phyloP scores from a whole-genome alignment of 164 flowering plant genomes.

The Protea cynaroides region DNA sequence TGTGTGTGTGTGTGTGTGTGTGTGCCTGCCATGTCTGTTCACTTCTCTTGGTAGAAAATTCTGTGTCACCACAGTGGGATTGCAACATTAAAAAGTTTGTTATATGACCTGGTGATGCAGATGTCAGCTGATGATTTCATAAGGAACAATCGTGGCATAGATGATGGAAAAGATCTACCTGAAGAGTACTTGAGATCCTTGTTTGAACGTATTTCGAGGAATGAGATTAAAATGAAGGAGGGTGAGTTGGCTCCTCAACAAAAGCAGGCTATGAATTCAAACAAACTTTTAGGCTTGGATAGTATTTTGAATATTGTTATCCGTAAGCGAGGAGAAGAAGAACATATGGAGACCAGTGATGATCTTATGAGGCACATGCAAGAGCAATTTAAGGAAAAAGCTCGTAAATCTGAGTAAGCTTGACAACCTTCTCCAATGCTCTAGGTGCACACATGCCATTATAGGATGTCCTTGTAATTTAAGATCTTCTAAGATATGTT shows the following conservation, averaged over 20 bases:
- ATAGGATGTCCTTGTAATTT: not conserved
- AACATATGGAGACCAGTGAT: slow-evolving; percentile 80
- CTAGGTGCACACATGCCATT: not conserved
- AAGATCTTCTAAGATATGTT: not conserved
- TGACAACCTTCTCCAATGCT: not conserved
- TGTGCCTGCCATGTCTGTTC: no score
- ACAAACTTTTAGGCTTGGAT: slow-evolving; percentile 80
- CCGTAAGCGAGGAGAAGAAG: slow-evolving; percentile 77
- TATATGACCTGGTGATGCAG: slow-evolving; percentile 36
- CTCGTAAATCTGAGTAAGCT: slow-evolving; percentile 97
- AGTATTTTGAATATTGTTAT: slow-evolving; percentile 86
- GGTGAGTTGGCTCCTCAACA: slow-evolving; percentile 71
- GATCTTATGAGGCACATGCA: slow-evolving; percentile 96
- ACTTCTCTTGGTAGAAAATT: no score
- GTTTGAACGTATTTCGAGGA: slow-evolving; percentile 78
- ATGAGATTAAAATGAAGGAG: slow-evolving; percentile 98
- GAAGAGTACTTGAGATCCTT: slow-evolving; percentile 91
- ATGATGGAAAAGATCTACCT: slow-evolving; percentile 97
- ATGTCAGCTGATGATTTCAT: slow-evolving; percentile 98
- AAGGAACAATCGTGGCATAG: slow-evolving; percentile 97
- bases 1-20: no score
- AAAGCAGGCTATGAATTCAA: slow-evolving; percentile 73
- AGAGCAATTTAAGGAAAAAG: slow-evolving; percentile 96
- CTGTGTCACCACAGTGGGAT: no score
- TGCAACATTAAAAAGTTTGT: not conserved